Conservation (phyloP, 1,284 basidiomycete genomes). For the Crepidotus sp. region DNA sequence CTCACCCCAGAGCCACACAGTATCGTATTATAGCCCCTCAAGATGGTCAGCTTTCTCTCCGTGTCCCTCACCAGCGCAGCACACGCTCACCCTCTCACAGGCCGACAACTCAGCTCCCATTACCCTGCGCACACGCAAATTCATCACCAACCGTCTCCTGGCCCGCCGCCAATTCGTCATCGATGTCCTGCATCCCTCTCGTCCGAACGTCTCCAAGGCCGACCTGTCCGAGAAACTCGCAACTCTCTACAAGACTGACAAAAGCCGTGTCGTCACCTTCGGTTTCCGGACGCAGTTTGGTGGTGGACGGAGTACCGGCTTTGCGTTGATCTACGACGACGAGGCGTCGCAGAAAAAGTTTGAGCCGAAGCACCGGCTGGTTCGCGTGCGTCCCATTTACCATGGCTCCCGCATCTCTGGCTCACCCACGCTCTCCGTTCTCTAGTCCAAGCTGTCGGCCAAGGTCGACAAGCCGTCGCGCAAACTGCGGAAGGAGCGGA, state of each 20-base stretch:
- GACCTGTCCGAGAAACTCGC: conserved; percentile 95
- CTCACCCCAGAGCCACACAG: conserved; percentile 2
- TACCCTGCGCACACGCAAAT: conserved; percentile 98
- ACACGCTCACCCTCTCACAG: conserved; percentile 27
- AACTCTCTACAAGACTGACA: conserved; percentile 69
- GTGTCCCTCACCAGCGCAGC: not conserved
- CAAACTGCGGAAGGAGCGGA: conserved; percentile 99
- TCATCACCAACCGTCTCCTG: conserved; percentile 98
- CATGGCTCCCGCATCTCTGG: conserved; percentile 1
- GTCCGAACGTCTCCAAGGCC: conserved; percentile 88
- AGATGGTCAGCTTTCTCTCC: conserved; percentile 13
- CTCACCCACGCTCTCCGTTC: conserved; percentile 13
- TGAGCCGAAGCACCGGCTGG: conserved; percentile 93
- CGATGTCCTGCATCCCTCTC: conserved; percentile 93
- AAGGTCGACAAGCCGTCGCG: conserved; percentile 92
- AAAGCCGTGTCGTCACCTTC: conserved; percentile 69
- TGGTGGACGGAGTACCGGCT: conserved; percentile 97
- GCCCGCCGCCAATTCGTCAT: conserved; percentile 90
- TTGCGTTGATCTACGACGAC: conserved; percentile 97
- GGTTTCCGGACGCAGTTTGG: conserved; percentile 92
- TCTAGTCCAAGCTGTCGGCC: conserved; percentile 70
- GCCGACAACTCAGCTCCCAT: conserved; percentile 85
- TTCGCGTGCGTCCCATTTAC: conserved; percentile 63
- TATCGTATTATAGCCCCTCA: conserved; percentile 13
- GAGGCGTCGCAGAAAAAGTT: conserved; percentile 93